Percentiles rank a stretch among this genome's conserved stretches.
These are phyloP conservation scores for Mrakia frigida DNA, from an alignment of 768 basidiomycete species.

Conservation along the genomic window DNA sequence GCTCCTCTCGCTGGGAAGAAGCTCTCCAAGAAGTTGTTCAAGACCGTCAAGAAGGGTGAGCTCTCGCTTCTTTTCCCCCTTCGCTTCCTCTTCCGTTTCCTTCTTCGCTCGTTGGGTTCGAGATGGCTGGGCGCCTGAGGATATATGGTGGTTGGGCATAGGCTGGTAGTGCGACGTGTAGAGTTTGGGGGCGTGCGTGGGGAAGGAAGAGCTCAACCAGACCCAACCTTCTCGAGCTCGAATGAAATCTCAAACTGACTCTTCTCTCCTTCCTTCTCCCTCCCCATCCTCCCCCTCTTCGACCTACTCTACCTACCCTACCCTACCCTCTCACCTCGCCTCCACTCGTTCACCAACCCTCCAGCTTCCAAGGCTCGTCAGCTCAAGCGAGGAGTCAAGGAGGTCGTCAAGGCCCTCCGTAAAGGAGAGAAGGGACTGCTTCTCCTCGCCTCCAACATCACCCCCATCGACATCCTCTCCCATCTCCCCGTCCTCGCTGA, in stretches of 20 bases:
- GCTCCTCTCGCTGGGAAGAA: conserved; percentile 90
- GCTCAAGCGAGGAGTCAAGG: conserved; percentile 96
- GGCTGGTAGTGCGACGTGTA: too few species aligned
- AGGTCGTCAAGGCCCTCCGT: conserved; percentile 93
- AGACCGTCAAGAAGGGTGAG: conserved; percentile 81
- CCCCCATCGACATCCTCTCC: conserved; percentile 96
- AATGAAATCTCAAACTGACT: neutral
- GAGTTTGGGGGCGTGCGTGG: neutral
- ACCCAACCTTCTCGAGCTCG: too few species aligned
- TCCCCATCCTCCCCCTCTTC: conserved; percentile 3
- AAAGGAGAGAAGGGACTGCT: conserved; percentile 96
- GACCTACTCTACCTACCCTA: neutral
- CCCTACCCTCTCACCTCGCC: neutral
- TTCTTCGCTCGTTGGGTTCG: neutral
- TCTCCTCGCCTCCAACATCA: conserved; percentile 92
- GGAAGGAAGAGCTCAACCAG: neutral
- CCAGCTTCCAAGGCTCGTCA: conserved; percentile 88
- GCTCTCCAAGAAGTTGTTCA: conserved; percentile 87
- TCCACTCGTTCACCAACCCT: neutral
- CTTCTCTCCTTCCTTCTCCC: conserved; percentile 38
- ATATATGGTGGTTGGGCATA: neutral
- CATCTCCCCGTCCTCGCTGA: conserved; percentile 92
- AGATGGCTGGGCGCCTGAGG: neutral
- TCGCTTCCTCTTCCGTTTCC: neutral
- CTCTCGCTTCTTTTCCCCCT: conserved; percentile 14